These are phyloP conservation scores for Omphalea diandra DNA, from an alignment of 441 rosid genomes.

Conservation along the genomic window DNA sequence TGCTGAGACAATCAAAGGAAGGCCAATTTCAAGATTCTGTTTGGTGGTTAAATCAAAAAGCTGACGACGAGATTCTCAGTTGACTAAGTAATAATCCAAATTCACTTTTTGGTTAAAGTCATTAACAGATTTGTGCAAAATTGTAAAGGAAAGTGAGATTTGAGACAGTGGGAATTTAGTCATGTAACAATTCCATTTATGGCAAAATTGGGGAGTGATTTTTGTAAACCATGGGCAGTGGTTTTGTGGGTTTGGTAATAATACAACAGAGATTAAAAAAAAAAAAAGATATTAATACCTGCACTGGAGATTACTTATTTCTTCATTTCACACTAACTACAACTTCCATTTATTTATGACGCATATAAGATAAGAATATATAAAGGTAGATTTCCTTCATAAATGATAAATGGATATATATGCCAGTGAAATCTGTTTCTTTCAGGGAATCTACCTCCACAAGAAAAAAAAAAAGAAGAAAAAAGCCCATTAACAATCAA, in stretches of 20 bases:
- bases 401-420: slow-evolving; percentile 1
- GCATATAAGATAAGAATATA: too few species aligned
- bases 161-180: background rate
- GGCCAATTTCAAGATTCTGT: too few species aligned
- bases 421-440: background rate
- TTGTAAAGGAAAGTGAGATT: too few species aligned
- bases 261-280: too few species aligned
- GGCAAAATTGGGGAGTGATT: too few species aligned
- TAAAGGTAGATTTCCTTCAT: background rate
- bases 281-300: too few species aligned
- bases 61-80: background rate
- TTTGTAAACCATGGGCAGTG: background rate
- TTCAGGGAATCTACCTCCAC: background rate
- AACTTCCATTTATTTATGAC: too few species aligned
- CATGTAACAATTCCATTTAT: background rate
- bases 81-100: slow-evolving; percentile 3
- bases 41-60: too few species aligned
- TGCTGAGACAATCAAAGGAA: slow-evolving; percentile 9
- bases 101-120: background rate
- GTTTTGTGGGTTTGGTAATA: background rate
- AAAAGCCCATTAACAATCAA: background rate
- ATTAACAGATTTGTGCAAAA: background rate
- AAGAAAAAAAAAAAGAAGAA: too few species aligned
- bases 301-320: too few species aligned
- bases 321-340: too few species aligned